Conservation (phyloP, 2,329 filamentous ascomycete species). For the Tolypocladium inflatum region DNA sequence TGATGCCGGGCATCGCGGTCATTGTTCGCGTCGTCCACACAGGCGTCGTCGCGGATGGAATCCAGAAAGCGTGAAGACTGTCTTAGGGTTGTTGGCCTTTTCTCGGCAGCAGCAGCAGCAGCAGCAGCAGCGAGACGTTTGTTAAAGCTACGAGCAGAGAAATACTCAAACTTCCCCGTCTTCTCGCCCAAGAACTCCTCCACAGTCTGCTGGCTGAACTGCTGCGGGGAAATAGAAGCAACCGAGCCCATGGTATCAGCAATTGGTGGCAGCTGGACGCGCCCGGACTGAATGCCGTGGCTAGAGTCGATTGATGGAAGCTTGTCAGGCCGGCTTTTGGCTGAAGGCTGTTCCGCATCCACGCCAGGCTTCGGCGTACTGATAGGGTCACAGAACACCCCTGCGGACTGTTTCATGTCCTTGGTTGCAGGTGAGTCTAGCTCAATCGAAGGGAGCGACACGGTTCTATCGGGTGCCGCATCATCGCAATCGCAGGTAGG, state of each 20-base stretch:
- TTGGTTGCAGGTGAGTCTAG: neutral
- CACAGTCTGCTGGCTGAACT: neutral
- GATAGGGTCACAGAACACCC: neutral
- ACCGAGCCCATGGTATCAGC: slow-evolving; percentile 5
- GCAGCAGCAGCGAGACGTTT: neutral
- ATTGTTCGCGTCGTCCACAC: neutral
- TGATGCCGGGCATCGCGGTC: neutral
- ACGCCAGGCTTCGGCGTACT: neutral
- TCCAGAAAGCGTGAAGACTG: neutral
- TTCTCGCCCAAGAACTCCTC: slow-evolving; percentile 22
- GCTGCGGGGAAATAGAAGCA: neutral
- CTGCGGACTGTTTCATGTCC: neutral
- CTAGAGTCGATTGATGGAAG: neutral
- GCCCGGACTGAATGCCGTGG: neutral
- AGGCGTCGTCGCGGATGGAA: neutral
- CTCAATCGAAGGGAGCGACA: neutral
- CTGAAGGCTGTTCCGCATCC: neutral
- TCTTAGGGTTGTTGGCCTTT: neutral
- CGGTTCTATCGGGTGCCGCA: neutral
- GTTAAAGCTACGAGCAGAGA: neutral
- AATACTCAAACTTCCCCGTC: slow-evolving; percentile 22
- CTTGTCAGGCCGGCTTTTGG: neutral
- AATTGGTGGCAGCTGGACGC: slow-evolving; percentile 3
- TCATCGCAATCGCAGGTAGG: neutral
- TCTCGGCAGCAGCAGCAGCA: neutral